These are phyloP conservation scores for Kwoniella sp. DNA, from an alignment of 768 basidiomycete species.

Conservation along the genomic window DNA sequence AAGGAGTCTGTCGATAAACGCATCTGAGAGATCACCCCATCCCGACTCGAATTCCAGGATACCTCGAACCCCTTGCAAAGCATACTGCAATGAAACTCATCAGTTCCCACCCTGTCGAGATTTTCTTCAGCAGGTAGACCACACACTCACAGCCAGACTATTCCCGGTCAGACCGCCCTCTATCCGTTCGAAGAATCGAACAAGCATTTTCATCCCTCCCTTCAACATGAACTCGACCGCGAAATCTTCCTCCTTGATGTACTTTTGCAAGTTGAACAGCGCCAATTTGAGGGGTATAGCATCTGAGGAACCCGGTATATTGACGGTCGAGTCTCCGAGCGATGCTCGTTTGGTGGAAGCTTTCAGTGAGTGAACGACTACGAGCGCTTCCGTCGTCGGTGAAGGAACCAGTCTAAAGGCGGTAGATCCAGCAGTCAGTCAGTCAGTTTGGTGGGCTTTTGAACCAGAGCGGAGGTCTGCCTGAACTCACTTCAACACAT, in stretches of 20 bases:
- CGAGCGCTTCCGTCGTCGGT: slow-evolving; percentile 46
- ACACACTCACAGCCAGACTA: slow-evolving; percentile 45
- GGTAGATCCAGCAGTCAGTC: too few relatives aligned
- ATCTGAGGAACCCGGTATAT: slow-evolving; percentile 22
- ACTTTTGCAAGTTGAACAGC: slow-evolving; percentile 52
- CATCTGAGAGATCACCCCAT: slow-evolving; percentile 38
- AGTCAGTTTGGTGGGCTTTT: too few relatives aligned
- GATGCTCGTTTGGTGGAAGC: slow-evolving; percentile 15
- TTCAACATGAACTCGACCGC: slow-evolving; percentile 52
- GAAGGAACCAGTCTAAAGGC: slow-evolving; percentile 45
- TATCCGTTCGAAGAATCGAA: slow-evolving; percentile 34
- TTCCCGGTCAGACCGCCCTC: slow-evolving; percentile 39
- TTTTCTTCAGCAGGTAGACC: background rate
- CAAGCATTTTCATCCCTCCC: slow-evolving; percentile 45
- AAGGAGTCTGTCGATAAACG: slow-evolving; percentile 36
- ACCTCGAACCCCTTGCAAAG: slow-evolving; percentile 48
- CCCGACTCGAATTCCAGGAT: slow-evolving; percentile 47
- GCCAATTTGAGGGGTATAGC: slow-evolving; percentile 49
- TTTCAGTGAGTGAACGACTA: slow-evolving; percentile 40
- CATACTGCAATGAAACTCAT: slow-evolving; percentile 36
- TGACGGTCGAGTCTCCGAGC: slow-evolving; percentile 24
- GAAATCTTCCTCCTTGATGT: slow-evolving; percentile 53
- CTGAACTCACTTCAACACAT: slow-evolving; percentile 38
- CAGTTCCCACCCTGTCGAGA: background rate
- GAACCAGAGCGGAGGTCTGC: background rate